These are phyloP conservation scores for Flaveria floridana DNA, from an alignment of 140 eudicot genomes.

Conservation along the genomic window DNA sequence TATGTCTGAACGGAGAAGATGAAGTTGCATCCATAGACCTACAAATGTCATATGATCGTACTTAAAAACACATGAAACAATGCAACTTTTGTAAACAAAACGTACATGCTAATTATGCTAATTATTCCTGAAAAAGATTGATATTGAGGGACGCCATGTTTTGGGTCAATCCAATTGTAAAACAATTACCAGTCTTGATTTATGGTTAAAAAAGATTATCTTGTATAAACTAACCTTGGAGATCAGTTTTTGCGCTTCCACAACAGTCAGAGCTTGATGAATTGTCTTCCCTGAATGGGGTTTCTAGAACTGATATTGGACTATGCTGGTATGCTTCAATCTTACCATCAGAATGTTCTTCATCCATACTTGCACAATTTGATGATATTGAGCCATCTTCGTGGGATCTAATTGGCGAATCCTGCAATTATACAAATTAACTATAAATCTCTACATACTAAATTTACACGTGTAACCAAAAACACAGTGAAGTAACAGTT, in stretches of 20 bases:
- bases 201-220: neutral
- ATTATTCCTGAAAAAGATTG: neutral
- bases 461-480: neutral
- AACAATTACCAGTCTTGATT: neutral
- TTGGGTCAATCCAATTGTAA: too few species aligned
- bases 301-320: slow-evolving; percentile 62
- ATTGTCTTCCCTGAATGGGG: slow-evolving; percentile 43
- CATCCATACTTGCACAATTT: slow-evolving; percentile 23
- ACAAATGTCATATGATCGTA: slow-evolving; percentile 10
- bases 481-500: neutral
- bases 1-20: slow-evolving; percentile 45
- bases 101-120: neutral
- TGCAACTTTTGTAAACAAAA: neutral
- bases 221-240: slow-evolving; percentile 40
- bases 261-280: slow-evolving; percentile 26
- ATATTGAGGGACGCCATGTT: neutral
- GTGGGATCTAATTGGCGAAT: slow-evolving; percentile 29
- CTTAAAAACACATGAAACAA: neutral
- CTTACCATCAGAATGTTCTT: slow-evolving; percentile 25
- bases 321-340: slow-evolving; percentile 42
- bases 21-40: slow-evolving; percentile 58
- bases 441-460: neutral
- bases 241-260: slow-evolving; percentile 33
- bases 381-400: slow-evolving; percentile 32
- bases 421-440: slow-evolving; percentile 40